These are phyloP conservation scores for Viridothelium virens DNA, from an alignment of 495 filamentous ascomycete genomes.

Conservation along the genomic window DNA sequence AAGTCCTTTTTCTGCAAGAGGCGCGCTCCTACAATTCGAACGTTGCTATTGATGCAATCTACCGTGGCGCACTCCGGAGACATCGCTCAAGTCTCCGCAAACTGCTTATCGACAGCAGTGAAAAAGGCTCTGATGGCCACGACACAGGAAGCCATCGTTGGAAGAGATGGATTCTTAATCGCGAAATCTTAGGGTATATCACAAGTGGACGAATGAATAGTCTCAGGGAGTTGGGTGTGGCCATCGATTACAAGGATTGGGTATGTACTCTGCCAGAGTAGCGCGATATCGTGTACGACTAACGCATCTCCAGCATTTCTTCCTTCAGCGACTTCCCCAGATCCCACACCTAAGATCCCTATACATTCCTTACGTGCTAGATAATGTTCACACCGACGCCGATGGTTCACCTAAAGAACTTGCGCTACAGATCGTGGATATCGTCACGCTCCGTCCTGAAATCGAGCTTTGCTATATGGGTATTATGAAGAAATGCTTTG, in stretches of 20 bases:
- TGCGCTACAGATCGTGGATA: slow-evolving; percentile 75
- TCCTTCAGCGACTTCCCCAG: slow-evolving; percentile 73
- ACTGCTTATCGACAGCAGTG: slow-evolving; percentile 68
- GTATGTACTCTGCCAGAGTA: slow-evolving; percentile 42
- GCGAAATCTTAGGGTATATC: slow-evolving; percentile 67
- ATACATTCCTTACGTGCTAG: slow-evolving; percentile 66
- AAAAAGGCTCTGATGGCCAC: slow-evolving; percentile 35
- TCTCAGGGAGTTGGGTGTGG: slow-evolving; percentile 67
- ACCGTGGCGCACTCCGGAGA: slow-evolving; percentile 60
- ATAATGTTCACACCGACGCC: slow-evolving; percentile 47
- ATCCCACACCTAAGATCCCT: slow-evolving; percentile 69
- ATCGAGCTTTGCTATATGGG: slow-evolving; percentile 78
- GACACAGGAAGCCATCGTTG: slow-evolving; percentile 43
- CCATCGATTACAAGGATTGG: slow-evolving; percentile 79
- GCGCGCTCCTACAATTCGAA: slow-evolving; percentile 46
- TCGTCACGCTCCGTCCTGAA: slow-evolving; percentile 78
- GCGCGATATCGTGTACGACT: slow-evolving; percentile 24
- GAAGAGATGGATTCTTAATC: slow-evolving; percentile 69
- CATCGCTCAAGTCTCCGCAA: slow-evolving; percentile 70
- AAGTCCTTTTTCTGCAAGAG: slow-evolving; percentile 81
- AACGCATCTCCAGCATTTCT: slow-evolving; percentile 59
- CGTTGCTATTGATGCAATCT: slow-evolving; percentile 68
- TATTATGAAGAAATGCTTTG: slow-evolving; percentile 76
- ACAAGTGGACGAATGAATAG: slow-evolving; percentile 75
- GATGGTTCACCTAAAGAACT: slow-evolving; percentile 59